Conservation (phyloP, 306 rosid species). For the Vigna hirtella region DNA sequence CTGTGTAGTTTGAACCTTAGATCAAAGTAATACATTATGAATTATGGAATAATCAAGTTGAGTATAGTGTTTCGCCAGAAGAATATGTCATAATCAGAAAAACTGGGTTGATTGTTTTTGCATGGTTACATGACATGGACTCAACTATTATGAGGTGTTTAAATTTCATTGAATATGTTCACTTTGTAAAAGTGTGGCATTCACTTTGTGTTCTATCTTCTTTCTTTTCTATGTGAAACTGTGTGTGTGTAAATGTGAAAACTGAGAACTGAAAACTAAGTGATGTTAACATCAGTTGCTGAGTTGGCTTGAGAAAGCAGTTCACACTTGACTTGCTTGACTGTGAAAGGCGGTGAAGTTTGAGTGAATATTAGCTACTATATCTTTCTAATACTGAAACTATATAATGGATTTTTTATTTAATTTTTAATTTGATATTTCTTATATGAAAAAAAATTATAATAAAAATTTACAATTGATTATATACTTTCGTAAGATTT, state of each 20-base stretch:
- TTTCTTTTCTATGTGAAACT: not conserved
- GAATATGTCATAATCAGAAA: not conserved
- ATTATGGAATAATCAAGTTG: constrained; percentile 10
- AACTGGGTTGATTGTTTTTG: not conserved
- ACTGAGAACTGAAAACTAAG: not conserved
- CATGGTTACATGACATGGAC: not conserved
- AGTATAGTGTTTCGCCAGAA: not conserved
- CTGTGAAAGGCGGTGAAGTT: not conserved
- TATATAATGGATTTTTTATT: not conserved
- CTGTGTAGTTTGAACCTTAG: not conserved
- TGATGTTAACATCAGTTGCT: constrained; percentile 1
- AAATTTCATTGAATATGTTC: no score
- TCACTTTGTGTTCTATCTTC: not conserved
- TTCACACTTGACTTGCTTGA: constrained; percentile 21
- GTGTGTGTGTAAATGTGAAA: not conserved
- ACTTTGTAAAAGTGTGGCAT: not conserved
- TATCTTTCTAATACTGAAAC: no score
- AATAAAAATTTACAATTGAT: not conserved
- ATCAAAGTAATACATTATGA: not conserved
- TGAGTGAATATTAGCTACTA: not conserved
- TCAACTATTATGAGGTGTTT: no score
- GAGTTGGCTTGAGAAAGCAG: not conserved
- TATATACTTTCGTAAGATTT: not conserved
- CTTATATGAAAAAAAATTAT: not conserved
- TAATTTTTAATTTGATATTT: not conserved